These are phyloP conservation scores for Boletellus emodensis DNA, from an alignment of 768 basidiomycete genomes.

Conservation along the genomic window DNA sequence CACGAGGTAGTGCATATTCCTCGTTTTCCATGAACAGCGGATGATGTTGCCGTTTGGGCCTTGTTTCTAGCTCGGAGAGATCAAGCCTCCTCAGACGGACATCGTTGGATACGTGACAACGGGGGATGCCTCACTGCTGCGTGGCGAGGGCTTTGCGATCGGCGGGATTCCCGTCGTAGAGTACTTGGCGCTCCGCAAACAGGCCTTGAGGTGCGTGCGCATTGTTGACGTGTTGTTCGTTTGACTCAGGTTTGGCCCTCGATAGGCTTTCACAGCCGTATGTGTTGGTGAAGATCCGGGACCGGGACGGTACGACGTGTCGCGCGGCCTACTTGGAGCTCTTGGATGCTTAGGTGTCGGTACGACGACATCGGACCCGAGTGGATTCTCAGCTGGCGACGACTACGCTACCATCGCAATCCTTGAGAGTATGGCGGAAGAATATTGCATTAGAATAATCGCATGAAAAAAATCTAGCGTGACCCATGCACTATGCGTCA, in stretches of 20 bases:
- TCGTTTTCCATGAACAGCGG: neutral
- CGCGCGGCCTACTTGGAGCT: conserved; percentile 47
- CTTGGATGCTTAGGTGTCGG: conserved; percentile 22
- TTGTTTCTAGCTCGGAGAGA: conserved; percentile 41
- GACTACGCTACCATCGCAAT: too few species aligned
- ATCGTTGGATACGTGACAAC: conserved; percentile 84
- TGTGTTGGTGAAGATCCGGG: conserved; percentile 61
- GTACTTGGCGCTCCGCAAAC: conserved; percentile 50
- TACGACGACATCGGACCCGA: neutral
- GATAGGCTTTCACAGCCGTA: conserved; percentile 25
- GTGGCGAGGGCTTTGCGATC: conserved; percentile 74
- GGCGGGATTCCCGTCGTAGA: conserved; percentile 62
- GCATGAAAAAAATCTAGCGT: too few species aligned
- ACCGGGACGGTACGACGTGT: conserved; percentile 52
- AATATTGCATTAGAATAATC: too few species aligned
- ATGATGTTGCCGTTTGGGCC: neutral
- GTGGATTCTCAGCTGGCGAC: neutral
- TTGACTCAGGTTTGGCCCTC: neutral
- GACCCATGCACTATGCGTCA: too few species aligned
- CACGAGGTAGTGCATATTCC: conserved; percentile 24
- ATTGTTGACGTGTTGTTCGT: neutral
- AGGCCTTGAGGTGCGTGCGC: conserved; percentile 37
- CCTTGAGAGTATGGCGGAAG: too few species aligned
- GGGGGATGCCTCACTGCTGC: conserved; percentile 75
- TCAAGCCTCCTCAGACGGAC: conserved; percentile 36